Conservation (phyloP, 176 grass and related monocot species). For the Carex scoparia region DNA sequence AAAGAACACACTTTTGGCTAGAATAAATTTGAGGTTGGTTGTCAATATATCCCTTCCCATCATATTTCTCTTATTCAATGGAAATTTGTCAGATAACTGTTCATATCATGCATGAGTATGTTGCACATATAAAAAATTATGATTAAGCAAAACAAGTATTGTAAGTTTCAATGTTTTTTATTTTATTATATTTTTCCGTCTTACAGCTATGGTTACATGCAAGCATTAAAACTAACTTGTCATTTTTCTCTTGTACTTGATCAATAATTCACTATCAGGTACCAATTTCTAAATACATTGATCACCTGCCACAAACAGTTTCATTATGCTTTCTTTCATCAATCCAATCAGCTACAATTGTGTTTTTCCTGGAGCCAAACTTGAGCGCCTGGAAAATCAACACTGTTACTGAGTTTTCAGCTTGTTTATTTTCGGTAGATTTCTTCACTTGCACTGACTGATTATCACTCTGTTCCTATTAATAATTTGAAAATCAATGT, state of each 20-base stretch:
- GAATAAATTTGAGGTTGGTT: no score
- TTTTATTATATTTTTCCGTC: background rate
- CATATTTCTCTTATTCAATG: no score
- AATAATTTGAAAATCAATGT: background rate
- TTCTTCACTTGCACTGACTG: background rate
- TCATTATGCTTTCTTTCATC: slow-evolving; percentile 74
- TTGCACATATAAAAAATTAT: background rate
- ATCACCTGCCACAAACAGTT: slow-evolving; percentile 47
- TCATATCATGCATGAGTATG: background rate
- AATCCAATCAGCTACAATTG: slow-evolving; percentile 36
- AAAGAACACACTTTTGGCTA: no score
- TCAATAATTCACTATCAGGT: slow-evolving; percentile 26
- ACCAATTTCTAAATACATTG: slow-evolving; percentile 43
- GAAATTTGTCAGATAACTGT: no score
- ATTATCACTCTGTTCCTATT: no score
- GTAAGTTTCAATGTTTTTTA: background rate
- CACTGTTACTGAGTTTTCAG: slow-evolving; percentile 46
- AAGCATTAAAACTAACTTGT: background rate
- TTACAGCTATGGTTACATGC: background rate
- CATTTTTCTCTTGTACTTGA: background rate
- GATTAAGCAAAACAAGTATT: background rate
- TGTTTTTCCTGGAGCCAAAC: slow-evolving; percentile 42
- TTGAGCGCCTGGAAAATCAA: slow-evolving; percentile 40
- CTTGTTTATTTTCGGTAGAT: slow-evolving; percentile 52
- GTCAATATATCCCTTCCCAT: no score